Evolutionary conservation across 164 flowering plant genomes (phyloP).

Genomic region (Akebia trifoliata): DNA sequence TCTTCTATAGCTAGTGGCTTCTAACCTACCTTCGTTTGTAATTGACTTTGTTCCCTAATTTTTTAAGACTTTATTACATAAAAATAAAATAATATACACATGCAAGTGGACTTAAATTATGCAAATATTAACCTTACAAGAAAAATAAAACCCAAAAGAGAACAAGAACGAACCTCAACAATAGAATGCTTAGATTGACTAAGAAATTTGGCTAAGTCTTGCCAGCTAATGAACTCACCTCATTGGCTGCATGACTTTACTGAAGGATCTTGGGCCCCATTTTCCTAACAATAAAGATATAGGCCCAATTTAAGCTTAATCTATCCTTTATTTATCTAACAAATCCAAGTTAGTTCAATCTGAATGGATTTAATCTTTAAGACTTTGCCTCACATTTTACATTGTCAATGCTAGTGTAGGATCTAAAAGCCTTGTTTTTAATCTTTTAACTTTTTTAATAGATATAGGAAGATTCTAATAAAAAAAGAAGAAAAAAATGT

Average conservation of each 20-base stretch:
- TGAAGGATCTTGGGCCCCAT: neutral
- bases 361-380: neutral
- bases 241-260: neutral
- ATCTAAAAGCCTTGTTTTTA: too few relatives aligned
- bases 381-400: neutral
- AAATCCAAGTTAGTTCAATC: neutral
- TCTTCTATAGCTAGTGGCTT: too few relatives aligned
- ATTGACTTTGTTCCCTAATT: too few relatives aligned
- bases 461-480: too few relatives aligned
- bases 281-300: neutral
- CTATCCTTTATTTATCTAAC: neutral
- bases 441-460: too few relatives aligned
- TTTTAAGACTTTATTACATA: too few relatives aligned
- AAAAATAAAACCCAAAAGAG: constrained; percentile 3
- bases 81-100: constrained; percentile 10
- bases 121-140: constrained; percentile 7
- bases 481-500: too few relatives aligned
- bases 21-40: too few relatives aligned
- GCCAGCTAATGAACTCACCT: constrained; percentile 6
- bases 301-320: neutral
- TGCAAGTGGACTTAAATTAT: constrained; percentile 24
- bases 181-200: neutral
- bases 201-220: constrained; percentile 7
- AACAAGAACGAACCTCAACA: constrained; percentile 1
- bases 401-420: too few relatives aligned